phyloP scores from a whole-genome alignment of 768 basidiomycete genomes.

The Suillus discolor region DNA sequence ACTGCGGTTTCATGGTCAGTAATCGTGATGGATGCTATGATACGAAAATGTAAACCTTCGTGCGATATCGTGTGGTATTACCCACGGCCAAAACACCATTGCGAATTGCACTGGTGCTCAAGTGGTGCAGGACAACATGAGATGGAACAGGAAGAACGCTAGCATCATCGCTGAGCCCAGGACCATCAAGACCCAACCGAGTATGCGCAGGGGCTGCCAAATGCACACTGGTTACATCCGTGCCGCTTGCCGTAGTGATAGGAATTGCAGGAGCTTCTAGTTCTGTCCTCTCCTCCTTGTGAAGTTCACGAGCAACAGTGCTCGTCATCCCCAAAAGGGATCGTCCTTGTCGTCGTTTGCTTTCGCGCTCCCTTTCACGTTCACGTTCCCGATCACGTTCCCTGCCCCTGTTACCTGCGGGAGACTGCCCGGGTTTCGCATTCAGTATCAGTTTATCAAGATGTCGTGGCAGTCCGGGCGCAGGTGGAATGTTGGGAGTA shows the following conservation, averaged over 20 bases:
- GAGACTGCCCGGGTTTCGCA: conserved; percentile 36
- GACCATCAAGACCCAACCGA: conserved; percentile 38
- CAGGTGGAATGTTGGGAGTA: conserved; percentile 82
- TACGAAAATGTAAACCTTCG: conserved; percentile 62
- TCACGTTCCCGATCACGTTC: conserved; percentile 32
- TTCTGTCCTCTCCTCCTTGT: conserved; percentile 26
- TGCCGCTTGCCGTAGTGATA: conserved; percentile 41
- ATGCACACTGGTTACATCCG: conserved; percentile 35
- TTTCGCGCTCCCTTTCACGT: conserved; percentile 34
- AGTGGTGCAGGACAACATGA: conserved; percentile 92
- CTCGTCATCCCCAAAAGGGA: conserved; percentile 39
- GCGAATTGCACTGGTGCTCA: conserved; percentile 93
- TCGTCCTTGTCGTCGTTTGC: conserved; percentile 33
- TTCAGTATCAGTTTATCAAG: conserved; percentile 95
- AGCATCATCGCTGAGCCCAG: conserved; percentile 77
- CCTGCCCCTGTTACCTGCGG: conserved; percentile 32
- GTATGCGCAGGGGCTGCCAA: conserved; percentile 27
- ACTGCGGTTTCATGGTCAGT: conserved; percentile 46
- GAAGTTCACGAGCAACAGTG: conserved; percentile 31
- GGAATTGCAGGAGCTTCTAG: conserved; percentile 31
- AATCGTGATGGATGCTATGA: conserved; percentile 10
- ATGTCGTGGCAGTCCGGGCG: conserved; percentile 86
- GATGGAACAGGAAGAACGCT: conserved; percentile 91
- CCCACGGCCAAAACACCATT: conserved; percentile 93
- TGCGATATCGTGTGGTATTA: conserved; percentile 86